Evolutionary conservation across 768 basidiomycete genomes (phyloP), one percentile per base, ranked within the genome.

Genomic region (Lactifluus rugatus): DNA sequence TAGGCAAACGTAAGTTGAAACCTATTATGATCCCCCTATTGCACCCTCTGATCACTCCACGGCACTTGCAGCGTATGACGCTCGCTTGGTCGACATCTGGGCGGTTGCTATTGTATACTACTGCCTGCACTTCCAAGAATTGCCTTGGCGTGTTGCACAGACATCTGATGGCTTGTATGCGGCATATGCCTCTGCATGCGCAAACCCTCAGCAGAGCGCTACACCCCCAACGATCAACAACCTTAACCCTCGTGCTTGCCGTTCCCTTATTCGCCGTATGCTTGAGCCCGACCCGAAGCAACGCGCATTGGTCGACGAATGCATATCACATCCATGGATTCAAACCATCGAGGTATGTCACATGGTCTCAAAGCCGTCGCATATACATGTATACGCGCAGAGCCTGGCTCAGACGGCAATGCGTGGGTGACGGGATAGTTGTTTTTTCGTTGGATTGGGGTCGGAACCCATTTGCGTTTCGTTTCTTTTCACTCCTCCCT

Each of bases 71-170:
- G 95, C 95, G 65, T 99, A 98, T 69, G 95, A 98, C 66, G 95
- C 95, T 5, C 87, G 95, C 23, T 79, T 94, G 5, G 96, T 98
- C 64, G 95, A 99, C 68, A 89, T 99, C 57, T 99, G 95, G 95
- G 94, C 95, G 0, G 88, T 87, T 60, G 95, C 88, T 17, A 82
- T 99, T 64, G 94, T 99, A 65, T 98, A 95, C 74, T 99, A 99
- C 76, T 99, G 95, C 76, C 80, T 98, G 66, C 93, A 92, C 72
- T 96, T 96, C 77, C 89, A 93, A 70, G 95, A 99, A 70, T 81
- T 99, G 52, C 95, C 95, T 2, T 99, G 96, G 95, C 88, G 94
- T 58, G 90, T 87, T 2, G 95, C 95, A 34, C 94, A 97, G 69
- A 73, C 76, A 17, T 75, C 82, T 9, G 95, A 99, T 69, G 71